Base-by-base conservation (phyloP, 352 stramenopile genomes). In the Albugo candida region DNA sequence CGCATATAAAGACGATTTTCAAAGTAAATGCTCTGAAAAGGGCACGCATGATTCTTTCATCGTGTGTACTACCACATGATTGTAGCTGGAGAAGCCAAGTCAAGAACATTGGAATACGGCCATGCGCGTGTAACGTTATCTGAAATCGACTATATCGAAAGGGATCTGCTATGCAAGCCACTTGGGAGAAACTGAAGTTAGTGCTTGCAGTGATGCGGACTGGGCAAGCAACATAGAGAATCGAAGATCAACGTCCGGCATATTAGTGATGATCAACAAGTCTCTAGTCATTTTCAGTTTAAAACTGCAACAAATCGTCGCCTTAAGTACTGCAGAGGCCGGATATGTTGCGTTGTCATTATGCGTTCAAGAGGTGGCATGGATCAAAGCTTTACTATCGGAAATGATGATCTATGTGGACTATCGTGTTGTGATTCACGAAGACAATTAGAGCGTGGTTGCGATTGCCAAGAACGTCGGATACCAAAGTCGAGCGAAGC, bases 381-480 rank as follows among this genome's bases (percentile, higher is more conserved):
- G 48, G 52, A 49, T 56, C 37, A 37, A 49, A 13, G 36, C 37
- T 0, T 47, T 59, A 14, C 27, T 59, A 5, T 40, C 52, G 6
- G 47, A 62, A n/a, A 35, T 59, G 13, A 34, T 24, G 27, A 11
- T 17, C 10, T 35, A 41, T 27, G 31, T 55, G 0, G 18, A 56
- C 41, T 24, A 49, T 31, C 35, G 42, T 11, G 51, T 38, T 17
- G 45, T 52, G 20, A 54, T 63, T 12, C 56, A 49, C 21, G 50
- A 59, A 31, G 58, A 61, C 31, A 61, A 56, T 34, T 47, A 65
- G 43, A 39, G 54, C 18, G 58, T 27, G 18, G 54, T 59, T 14
- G 39, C 50, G 10, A 48, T 64, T 44, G 58, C 53, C 2, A 60
- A 58, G 34, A 58, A 64, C 13, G 51, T 44, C 24, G 58, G 48